These are phyloP conservation scores for Aspergillus oerlinghausenensis DNA, from an alignment of 2,329 filamentous ascomycete species.

Conservation along the genomic window DNA sequence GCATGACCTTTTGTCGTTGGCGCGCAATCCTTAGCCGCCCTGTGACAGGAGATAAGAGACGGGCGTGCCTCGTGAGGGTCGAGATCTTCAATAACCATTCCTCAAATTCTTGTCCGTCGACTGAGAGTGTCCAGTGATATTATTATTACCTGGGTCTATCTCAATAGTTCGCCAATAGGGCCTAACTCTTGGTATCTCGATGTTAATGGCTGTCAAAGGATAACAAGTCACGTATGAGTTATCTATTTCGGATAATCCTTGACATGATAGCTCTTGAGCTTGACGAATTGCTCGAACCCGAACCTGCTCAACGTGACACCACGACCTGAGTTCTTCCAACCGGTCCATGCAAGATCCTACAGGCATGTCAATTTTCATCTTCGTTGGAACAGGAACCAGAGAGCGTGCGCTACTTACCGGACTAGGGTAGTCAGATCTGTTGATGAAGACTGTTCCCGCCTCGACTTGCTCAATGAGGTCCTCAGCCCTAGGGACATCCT, in stretches of 20 bases:
- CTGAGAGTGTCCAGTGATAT: neutral
- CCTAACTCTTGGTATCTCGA: neutral
- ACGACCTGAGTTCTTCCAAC: conserved; percentile 95
- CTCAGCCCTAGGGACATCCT: conserved; percentile 71
- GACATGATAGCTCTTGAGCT: conserved; percentile 91
- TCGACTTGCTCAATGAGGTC: conserved; percentile 76
- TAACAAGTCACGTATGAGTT: neutral
- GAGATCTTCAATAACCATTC: neutral
- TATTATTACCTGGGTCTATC: neutral
- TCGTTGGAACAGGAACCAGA: neutral
- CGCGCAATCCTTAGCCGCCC: neutral
- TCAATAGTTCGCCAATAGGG: neutral
- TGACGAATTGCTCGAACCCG: conserved; percentile 93
- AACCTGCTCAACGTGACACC: conserved; percentile 84
- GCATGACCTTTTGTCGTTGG: too few relatives aligned
- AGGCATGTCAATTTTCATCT: neutral
- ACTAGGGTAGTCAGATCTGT: conserved; percentile 86
- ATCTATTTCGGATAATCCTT: conserved; percentile 65
- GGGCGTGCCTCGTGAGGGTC: neutral
- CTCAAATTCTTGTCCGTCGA: neutral
- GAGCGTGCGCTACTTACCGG: conserved; percentile 60
- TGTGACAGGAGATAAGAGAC: neutral
- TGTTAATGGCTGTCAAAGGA: neutral
- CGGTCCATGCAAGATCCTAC: conserved; percentile 90
- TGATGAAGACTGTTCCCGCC: conserved; percentile 93